Evolutionary conservation across 73 alveolate genomes (phyloP), one percentile per base, ranked within the genome.

Genomic region (Breviolum minutum): DNA sequence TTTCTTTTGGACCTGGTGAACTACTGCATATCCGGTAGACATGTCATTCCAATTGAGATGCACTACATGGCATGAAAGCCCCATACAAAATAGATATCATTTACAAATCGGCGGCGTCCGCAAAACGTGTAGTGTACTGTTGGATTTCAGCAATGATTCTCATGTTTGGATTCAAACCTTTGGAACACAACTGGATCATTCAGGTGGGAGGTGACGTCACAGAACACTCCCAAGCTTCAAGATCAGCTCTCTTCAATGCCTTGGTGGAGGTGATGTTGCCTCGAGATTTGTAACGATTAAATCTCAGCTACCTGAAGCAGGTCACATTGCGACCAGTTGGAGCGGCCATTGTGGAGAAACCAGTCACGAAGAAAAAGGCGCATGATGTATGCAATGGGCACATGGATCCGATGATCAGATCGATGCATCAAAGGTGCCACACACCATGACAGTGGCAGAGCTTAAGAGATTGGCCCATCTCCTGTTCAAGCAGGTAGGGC

Each of bases 381-480:
- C 63, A 29, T 54, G 60, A 1, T 74, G 85, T 5, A 74, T 40
- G 6, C 48, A n/a, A 11, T n/a, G 29, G 27, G 64, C 87, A 27
- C 64, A 20, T 9, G 64, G 14, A 9, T 24, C 63, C 22, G 54
- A 40, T 40, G 54, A 40, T 40, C 54, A 40, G 76, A 54, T 16
- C 19, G 90, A 8, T 7, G 40, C 63, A 17, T 81, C 63, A 40
- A 40, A 90, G 96, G 96, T 92, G 79, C 97, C 97, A 0, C 97
- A 92, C 97, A 92, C 97, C 22, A 92, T 92, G 97, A 92, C 97
- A 7, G 97, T 92, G 27, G 97, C 90, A n/a, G 97, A 92, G 80
- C 97, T 92, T 64, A 92, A 92, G 40, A 14, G 97, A 13, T 26
- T 92, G 68, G 97, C 97, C 10, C 97, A 92, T 68, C 97, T 92